Base-by-base conservation (phyloP, 2,329 filamentous ascomycete species). In the Phaeosphaeriaceae sp. region DNA sequence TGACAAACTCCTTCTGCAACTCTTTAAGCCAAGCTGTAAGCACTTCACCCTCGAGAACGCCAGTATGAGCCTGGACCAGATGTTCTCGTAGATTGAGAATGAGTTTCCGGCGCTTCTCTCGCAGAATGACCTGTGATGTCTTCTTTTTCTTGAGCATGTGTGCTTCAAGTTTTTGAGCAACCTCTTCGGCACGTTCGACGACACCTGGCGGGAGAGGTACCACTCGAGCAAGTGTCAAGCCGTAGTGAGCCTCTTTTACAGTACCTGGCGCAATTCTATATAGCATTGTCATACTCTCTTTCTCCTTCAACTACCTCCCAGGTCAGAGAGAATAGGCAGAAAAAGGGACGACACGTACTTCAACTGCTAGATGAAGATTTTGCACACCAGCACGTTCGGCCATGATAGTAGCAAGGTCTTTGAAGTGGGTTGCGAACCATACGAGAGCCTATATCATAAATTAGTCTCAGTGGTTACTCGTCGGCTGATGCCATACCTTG, bases 351-450 rank as follows among this genome's bases (percentile, higher is more conserved):
- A 71, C 70, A 0, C 81, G 81, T 47, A 88, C 87, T 44, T 93
- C 85, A 0, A 93, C 91, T 0, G 87, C 85, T 1, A 98, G 84
- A 71, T 97, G 93, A 1, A 96, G 81, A 64, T 92, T 96, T 22
- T 93, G 82, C 0, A 97, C 92, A 0, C 93, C 93, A 17, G 86
- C 87, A 11, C 91, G 86, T 62, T 93, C 88, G 1, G 85, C 83
- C 59, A 97, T 83, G 36, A 94, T 91, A 2, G 84, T 85, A 0
- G 93, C 89, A 2, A 99, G 82, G 60, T 97, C 91, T 36, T 86
- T 83, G 72, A 97, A 99, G 72, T 99, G 96, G 0, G 95, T 98
- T 1, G 90, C 92, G 77, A 99, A 99, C 89, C 92, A 97, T 0
- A 97, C 88, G 0, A 91, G 83, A 0, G 93, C 89, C 58, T 87